Conservation (phyloP, 1,284 basidiomycete genomes). For the Microbotryum violaceum region DNA sequence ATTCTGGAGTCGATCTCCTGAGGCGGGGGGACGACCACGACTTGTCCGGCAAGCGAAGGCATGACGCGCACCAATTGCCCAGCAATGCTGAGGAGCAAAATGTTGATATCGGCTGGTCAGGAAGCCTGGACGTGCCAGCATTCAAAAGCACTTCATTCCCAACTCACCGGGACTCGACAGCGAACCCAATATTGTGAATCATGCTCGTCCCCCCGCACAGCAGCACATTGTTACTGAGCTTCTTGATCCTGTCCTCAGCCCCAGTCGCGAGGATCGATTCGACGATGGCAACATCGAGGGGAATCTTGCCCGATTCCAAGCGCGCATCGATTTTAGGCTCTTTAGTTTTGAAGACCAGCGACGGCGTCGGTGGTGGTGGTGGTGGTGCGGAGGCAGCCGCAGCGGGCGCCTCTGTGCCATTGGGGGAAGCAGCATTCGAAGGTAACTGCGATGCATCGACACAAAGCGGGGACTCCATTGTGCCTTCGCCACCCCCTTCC, state of each 20-base stretch:
- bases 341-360: neutral
- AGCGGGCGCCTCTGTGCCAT: conserved; percentile 6
- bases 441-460: neutral
- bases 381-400: conserved; percentile 15
- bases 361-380: neutral
- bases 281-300: conserved; percentile 89
- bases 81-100: conserved; percentile 7
- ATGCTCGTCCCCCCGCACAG: conserved; percentile 74
- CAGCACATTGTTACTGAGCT: conserved; percentile 79
- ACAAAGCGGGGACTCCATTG: too few relatives aligned
- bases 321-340: conserved; percentile 56
- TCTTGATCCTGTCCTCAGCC: conserved; percentile 76
- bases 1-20: conserved; percentile 85
- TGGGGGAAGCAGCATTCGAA: neutral
- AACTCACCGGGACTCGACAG: conserved; percentile 38
- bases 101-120: too few relatives aligned
- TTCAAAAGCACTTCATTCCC: neutral
- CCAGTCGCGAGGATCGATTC: conserved; percentile 78
- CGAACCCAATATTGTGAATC: conserved; percentile 75
- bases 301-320: conserved; percentile 79
- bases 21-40: conserved; percentile 82
- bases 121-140: neutral
- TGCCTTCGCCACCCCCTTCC: too few relatives aligned
- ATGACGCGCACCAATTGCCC: conserved; percentile 9
- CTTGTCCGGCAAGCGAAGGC: conserved; percentile 50